phyloP scores from a whole-genome alignment of 148 eudicot species.

The Diospyros kaki region DNA sequence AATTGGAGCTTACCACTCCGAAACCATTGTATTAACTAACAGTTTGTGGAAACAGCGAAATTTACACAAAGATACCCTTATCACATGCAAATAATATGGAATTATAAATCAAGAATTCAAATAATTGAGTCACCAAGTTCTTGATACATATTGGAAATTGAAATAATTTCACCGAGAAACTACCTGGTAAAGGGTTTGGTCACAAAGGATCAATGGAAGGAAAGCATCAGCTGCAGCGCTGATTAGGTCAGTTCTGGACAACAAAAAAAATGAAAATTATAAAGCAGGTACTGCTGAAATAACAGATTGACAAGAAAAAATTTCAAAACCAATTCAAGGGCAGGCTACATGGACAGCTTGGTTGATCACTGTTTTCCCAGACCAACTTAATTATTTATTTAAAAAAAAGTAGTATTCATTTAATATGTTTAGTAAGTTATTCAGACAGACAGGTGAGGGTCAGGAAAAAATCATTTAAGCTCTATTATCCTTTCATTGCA shows the following conservation, averaged over 20 bases:
- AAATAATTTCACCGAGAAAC: not conserved
- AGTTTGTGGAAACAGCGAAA: not conserved
- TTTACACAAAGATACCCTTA: not conserved
- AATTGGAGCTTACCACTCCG: not conserved
- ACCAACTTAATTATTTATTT: not conserved
- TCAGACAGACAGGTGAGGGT: not conserved
- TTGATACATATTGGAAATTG: not conserved
- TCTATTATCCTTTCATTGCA: slow-evolving; percentile 17
- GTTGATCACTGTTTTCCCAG: not conserved
- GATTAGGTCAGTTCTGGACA: slow-evolving; percentile 73
- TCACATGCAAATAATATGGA: not conserved
- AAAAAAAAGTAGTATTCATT: not conserved
- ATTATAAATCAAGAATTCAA: not conserved
- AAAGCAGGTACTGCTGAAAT: not conserved
- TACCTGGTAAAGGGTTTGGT: slow-evolving; percentile 87
- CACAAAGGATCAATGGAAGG: slow-evolving; percentile 87
- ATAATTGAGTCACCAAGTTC: not conserved
- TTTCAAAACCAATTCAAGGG: not conserved
- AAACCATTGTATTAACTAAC: not conserved
- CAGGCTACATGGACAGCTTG: not conserved
- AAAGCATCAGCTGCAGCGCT: slow-evolving; percentile 95
- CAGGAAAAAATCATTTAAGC: not conserved
- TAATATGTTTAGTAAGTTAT: not conserved
- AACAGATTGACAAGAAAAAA: not conserved
- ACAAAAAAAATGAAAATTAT: slow-evolving; percentile 13